Percentiles rank a stretch among this genome's conserved stretches.
Conservation (phyloP, 23 red algal species). For the Agarophyton chilense region DNA sequence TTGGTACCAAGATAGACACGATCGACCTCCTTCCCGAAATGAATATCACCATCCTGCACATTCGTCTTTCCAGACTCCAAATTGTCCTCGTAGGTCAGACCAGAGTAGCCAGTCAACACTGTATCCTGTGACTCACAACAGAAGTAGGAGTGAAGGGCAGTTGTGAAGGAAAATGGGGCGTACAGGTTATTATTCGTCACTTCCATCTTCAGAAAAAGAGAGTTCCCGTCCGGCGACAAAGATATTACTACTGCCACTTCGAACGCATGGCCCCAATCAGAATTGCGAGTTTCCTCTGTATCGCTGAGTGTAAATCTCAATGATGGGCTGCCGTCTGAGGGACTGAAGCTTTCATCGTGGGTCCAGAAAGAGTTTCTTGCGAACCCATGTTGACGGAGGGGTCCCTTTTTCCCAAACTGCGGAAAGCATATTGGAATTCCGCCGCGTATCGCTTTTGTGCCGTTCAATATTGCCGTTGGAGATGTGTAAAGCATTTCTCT, state of each 20-base stretch:
- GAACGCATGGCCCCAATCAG: slow-evolving; percentile 34
- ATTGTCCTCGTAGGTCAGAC: slow-evolving; percentile 59
- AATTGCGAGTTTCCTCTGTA: slow-evolving; percentile 38
- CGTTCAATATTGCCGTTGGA: slow-evolving; percentile 77
- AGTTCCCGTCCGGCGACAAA: slow-evolving; percentile 29
- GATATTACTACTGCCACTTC: slow-evolving; percentile 2
- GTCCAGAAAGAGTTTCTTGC: slow-evolving; percentile 73
- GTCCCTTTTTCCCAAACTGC: slow-evolving; percentile 87
- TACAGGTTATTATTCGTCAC: slow-evolving; percentile 35
- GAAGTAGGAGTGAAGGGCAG: slow-evolving; percentile 90
- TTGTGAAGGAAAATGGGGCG: slow-evolving; percentile 49
- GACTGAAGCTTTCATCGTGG: slow-evolving; percentile 35
- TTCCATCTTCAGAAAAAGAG: slow-evolving; percentile 31
- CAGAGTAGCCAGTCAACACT: slow-evolving; percentile 34
- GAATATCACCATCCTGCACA: slow-evolving; percentile 22
- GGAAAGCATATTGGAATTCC: slow-evolving; percentile 97
- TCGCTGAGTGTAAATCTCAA: slow-evolving; percentile 34
- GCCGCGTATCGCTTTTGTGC: slow-evolving; percentile 87
- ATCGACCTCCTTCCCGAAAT: slow-evolving; percentile 79
- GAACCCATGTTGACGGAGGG: slow-evolving; percentile 86
- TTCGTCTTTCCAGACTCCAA: slow-evolving; percentile 31
- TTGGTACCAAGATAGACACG: slow-evolving; percentile 59
- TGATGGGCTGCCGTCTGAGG: slow-evolving; percentile 1
- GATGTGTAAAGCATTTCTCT: slow-evolving; percentile 65
- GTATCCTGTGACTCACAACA: slow-evolving; percentile 26